Evolutionary conservation across 441 rosid genomes (phyloP).

Genomic region (Eutrema salsugineum): DNA sequence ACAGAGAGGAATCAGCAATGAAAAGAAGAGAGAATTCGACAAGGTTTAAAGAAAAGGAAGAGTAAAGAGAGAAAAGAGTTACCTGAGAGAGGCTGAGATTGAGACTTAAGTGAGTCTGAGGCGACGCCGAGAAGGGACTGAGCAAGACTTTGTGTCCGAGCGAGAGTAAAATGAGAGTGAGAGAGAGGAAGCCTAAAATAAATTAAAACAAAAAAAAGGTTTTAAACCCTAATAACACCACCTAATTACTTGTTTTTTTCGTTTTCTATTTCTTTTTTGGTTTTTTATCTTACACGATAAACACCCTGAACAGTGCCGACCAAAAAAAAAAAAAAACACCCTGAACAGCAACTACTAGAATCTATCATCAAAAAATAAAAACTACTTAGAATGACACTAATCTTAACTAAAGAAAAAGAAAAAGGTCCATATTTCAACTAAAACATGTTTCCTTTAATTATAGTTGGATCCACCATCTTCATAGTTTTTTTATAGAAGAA

Average conservation of each 20-base stretch:
- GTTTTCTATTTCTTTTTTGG: no score
- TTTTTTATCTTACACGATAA: neutral
- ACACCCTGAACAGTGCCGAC: neutral
- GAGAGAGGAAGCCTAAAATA: neutral
- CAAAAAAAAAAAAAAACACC: no score
- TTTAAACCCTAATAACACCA: conserved; percentile 18
- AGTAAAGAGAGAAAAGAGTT: neutral
- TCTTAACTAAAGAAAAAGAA: no score
- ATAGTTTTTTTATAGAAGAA: no score
- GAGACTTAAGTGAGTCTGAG: neutral
- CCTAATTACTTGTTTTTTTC: neutral
- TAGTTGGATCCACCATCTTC: no score
- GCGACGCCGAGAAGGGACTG: conserved; percentile 19
- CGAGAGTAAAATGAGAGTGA: no score
- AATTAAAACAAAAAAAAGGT: neutral
- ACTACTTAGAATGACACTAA: no score
- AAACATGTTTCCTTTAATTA: neutral
- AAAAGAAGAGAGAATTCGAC: neutral
- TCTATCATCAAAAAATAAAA: neutral
- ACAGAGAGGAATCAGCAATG: neutral
- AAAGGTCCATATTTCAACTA: neutral
- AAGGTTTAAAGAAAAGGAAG: neutral
- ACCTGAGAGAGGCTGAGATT: conserved; percentile 5
- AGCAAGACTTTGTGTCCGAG: neutral
- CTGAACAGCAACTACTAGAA: neutral